phyloP scores from a whole-genome alignment of 352 stramenopile genomes.

The Globisporangium ultimum region DNA sequence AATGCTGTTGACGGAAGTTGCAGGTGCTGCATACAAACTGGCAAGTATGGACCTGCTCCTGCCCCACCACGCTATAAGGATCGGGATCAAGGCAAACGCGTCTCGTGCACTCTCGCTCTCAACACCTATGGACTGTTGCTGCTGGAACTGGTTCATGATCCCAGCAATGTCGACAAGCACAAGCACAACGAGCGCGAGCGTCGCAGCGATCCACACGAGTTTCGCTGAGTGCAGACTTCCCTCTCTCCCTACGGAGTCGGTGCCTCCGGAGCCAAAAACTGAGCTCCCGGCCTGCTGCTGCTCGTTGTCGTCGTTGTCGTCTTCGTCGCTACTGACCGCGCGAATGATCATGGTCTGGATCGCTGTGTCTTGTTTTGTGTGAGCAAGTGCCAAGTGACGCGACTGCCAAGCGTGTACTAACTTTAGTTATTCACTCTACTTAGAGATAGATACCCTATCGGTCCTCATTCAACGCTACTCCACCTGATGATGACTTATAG shows the following conservation, averaged over 20 bases:
- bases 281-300: neutral
- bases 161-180: conserved; percentile 62
- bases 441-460: too few relatives aligned
- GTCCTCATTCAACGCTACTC: too few relatives aligned
- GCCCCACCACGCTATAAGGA: conserved; percentile 8
- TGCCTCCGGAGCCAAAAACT: conserved; percentile 22
- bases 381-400: too few relatives aligned
- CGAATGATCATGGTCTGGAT: conserved; percentile 69
- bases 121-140: neutral
- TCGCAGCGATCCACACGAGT: conserved; percentile 43
- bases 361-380: too few relatives aligned
- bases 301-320: conserved; percentile 28
- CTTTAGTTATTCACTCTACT: too few relatives aligned
- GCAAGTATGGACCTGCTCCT: neutral
- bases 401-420: too few relatives aligned
- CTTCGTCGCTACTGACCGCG: conserved; percentile 52
- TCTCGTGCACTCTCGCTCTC: conserved; percentile 9
- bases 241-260: neutral
- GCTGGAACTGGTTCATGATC: conserved; percentile 23
- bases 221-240: conserved; percentile 16
- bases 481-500: too few relatives aligned
- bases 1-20: conserved; percentile 46
- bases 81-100: conserved; percentile 25
- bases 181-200: conserved; percentile 38
- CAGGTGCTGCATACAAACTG: conserved; percentile 6